phyloP scores from a whole-genome alignment of 352 stramenopile genomes.

The Globisporangium barbulae region DNA sequence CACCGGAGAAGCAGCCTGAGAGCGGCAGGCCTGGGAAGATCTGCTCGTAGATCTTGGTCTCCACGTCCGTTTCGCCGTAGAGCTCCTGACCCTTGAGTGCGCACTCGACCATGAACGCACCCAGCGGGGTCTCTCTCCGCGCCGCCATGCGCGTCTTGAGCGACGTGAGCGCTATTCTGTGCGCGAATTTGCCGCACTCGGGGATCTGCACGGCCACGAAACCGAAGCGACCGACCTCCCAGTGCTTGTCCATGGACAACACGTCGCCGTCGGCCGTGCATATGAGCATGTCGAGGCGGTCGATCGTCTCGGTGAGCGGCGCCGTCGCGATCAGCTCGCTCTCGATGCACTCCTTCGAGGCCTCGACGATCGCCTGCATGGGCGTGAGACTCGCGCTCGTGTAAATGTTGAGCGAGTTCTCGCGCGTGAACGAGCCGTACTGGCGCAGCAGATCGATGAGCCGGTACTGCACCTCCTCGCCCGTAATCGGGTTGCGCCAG shows the following conservation, averaged over 20 bases:
- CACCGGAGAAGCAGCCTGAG: conserved; percentile 34
- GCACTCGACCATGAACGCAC: conserved; percentile 30
- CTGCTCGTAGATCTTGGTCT: conserved; percentile 21
- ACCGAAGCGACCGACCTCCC: conserved; percentile 32
- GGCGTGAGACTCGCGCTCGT: conserved; percentile 2
- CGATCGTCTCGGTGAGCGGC: conserved; percentile 15
- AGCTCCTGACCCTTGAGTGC: conserved; percentile 32
- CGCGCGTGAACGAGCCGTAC: conserved; percentile 14
- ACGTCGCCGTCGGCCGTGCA: conserved; percentile 19
- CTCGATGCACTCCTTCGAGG: conserved; percentile 9
- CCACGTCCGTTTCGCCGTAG: conserved; percentile 18
- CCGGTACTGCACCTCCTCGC: conserved; percentile 13
- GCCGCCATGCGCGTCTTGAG: conserved; percentile 8
- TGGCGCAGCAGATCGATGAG: conserved; percentile 12
- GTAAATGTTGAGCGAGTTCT: conserved; percentile 18
- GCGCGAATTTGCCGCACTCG: conserved; percentile 15
- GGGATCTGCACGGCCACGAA: conserved; percentile 34
- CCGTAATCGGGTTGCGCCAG: conserved; percentile 11
- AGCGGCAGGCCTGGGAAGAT: conserved; percentile 25
- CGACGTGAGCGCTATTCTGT: conserved; percentile 19
- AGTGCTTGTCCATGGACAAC: conserved; percentile 22
- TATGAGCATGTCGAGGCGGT: conserved; percentile 32
- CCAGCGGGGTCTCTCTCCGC: conserved; percentile 19
- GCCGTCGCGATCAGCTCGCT: conserved; percentile 1
- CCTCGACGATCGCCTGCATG: conserved; percentile 8